Evolutionary conservation across 2,329 filamentous ascomycete genomes (phyloP), one percentile per base, ranked within the genome.

Genomic region (Neurospora sp.): DNA sequence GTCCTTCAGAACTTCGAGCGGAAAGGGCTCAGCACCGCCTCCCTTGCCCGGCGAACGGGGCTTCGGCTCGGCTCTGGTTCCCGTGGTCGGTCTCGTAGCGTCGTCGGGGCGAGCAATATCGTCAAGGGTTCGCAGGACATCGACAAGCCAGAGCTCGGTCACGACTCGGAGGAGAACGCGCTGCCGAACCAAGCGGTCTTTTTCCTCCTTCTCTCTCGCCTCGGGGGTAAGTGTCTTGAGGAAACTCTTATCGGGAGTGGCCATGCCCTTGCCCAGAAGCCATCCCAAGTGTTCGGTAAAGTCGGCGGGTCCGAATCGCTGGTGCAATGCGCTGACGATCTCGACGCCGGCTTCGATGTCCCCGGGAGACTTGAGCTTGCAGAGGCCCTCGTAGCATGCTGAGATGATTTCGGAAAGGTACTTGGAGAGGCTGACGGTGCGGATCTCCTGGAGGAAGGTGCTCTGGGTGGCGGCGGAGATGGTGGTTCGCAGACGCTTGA

Each of bases 381-480:
- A 96, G 6, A 98, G 86, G 8, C 95, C 95, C 81, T 98, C 95
- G 79, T 95, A 97, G 82, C 93, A 97, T 72, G 95, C 95, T 28
- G 94, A 94, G 76, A 97, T 93, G 75, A 98, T 96, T 82, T 98
- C 95, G 75, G 95, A 97, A 17, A 98, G 88, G 81, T 98, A 98
- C 79, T 97, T 97, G 85, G 95, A 92, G 67, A 98, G 86, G 75
- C 94, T 97, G 37, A 98, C 86, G 36, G 92, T 92, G 76, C 91
- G 90, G 76, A 97, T 94, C 78, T 98, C 95, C 79, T 95, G 89
- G 66, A 97, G 83, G 81, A 98, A 97, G 71, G 93, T 96, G 74
- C 87, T 84, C 69, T 94, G 88, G 69, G 91, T 92, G 70, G 93
- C 85, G 67, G 92, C 83, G 73, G 91, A 94, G 73, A 98, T 90